Evolutionary conservation across 495 filamentous ascomycete genomes (phyloP), one percentile per base, ranked within the genome.

Genomic region (Sporormia fimetaria): DNA sequence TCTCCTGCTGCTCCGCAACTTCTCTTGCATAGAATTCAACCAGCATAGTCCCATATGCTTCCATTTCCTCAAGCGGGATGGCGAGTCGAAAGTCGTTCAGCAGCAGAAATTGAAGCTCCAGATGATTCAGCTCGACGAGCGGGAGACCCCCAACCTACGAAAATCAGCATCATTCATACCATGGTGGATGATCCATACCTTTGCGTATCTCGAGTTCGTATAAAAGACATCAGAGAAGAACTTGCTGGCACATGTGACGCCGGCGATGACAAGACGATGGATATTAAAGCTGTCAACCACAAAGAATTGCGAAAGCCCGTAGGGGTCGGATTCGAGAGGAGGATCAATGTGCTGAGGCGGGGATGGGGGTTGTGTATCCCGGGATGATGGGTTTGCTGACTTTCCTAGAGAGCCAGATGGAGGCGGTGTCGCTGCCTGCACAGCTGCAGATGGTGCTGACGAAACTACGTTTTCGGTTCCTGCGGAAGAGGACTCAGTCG

Each of bases 171-270:
- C 10, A 9, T 16, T 33, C 10, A 20, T 12, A 17, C 2, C n/a
- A 3, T 16, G 8, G 18, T n/a, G 15, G 2, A 25, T 8, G 12
- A 29, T 36, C 57, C 69, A 47, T 73, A 94, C 90, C 81, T 96
- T 99, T 46, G 92, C 90, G 60, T 99, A 99, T 73, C 90, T 71
- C 31, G 92, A 96, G 63, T 99, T 99, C 12, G 90, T 99, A 56
- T 96, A 99, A 55, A 99, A 99, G 29, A 96, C 86, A 67, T 99
- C 90, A 3, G 87, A 95, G 61, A 99, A 99, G 70, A 96, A 99
- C 65, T 99, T 99, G 73, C 87, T 94, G 8, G 92, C 88, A 61
- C 92, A 96, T 11, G 90, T 96, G 32, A 99, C 92, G 15, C 87
- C 90, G 6, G 90, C 87, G 60, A 99, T 99, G 31, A 96, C 87